Base-by-base conservation (phyloP, 2,329 filamentous ascomycete species). In the Aspergillus fumigatus region DNA sequence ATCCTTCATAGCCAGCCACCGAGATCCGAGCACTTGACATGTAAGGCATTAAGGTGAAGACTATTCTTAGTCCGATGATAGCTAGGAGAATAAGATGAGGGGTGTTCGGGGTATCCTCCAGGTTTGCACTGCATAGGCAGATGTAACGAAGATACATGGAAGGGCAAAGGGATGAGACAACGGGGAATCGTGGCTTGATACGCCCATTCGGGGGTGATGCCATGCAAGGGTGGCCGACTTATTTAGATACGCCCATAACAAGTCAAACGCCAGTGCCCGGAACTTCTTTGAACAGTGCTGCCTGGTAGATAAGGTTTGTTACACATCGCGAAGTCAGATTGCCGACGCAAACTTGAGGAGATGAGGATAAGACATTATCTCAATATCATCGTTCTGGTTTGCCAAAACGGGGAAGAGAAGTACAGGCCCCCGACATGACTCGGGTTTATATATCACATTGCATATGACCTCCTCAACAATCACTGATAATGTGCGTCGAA, bases 1-100 rank as follows among this genome's bases (percentile, higher is more conserved):
- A 11, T 45, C 41, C n/a, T 45, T 45, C 21, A 9, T 14, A 45
- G 17, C 56, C 51, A 2, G 26, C 56, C 54, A 23, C 54, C 53
- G 29, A 51, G 48, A 26, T 50, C 40, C 5, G 58, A 60, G 49
- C 58, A 54, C 48, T 26, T 26, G 8, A 54, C 50, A 11, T 57
- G 55, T 51, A 48, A 48, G 50, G 40, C 53, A 8, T 52, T 49
- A 21, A 43, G n/a, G 4, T 43, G 40, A 21, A n/a, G 10, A 21
- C 40, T 43, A 43, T 43, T 43, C 40, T 19, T 43, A 43, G 40
- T 23, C 38, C 25, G 48, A 50, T 26, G 10, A 29, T 35, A 14
- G 32, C 32, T 14, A 35, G 48, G 40, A n/a, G n/a, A 4, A 21
- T 21, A 43, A n/a, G 40, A n/a, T n/a, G 19, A 4, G 8, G 19